Base-by-base conservation (phyloP, 768 basidiomycete genomes). In the Trametes meyenii region DNA sequence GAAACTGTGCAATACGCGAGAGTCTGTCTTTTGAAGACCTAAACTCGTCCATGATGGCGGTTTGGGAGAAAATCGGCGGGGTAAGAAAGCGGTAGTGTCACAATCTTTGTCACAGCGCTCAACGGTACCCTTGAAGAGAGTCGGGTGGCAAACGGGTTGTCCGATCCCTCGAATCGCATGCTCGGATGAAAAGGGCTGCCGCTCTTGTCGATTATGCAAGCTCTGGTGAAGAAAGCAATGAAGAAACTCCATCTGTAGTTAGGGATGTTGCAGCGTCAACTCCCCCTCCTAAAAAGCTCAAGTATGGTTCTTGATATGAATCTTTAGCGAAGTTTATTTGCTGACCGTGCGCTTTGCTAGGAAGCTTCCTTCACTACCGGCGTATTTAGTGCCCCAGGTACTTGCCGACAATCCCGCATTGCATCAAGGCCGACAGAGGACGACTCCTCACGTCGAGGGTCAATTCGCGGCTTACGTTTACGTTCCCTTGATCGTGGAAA, bases 381-480 rank as follows among this genome's bases (percentile, higher is more conserved):
- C 80, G 17, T 78, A 79, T 38, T 70, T 92, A 49, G 69, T 75
- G 2, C 68, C 78, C 4, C 69, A 80, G 45, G 72, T 66, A 0
- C 92, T 89, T 0, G 70, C 83, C 5, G 92, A 95, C 70, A 77
- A 92, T 67, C 94, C 94, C 2, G 75, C 86, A 3, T 75, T 85
- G 16, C 95, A 97, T 71, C 94, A 96, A 77, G 96, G 96, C 14
- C 84, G 95, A 33, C 78, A 78, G 49, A 85, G 96, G 33, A 79
- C 85, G 0, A 79, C 78, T 0, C 92, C 93, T 2, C 92, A 93
- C 70, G 85, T 94, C 4, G 89, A 93, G 13, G 96, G 96, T 0
- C 94, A 96, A 69, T 96, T 85, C 71, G 86, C 87, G 0, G 79
- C 89, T 4, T 85, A 96, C 75, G 81, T 95, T 55, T 96, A 89